Conservation (phyloP, 2,329 filamentous ascomycete genomes). For the Graphium sp. region DNA sequence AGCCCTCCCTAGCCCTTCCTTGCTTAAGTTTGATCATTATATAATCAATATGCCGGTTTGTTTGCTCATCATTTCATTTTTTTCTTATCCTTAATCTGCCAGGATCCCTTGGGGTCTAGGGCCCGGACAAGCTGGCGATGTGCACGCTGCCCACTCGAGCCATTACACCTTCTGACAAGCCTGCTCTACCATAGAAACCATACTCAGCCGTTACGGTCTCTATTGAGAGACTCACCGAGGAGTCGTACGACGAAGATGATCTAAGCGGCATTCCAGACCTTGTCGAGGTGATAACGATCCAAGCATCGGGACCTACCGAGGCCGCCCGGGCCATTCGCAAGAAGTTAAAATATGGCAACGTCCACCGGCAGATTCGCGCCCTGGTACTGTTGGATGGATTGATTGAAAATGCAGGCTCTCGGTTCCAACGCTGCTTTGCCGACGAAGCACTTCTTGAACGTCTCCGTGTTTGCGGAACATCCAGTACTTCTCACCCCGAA, state of each 20-base stretch:
- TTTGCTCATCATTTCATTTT: no score
- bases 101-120: no score
- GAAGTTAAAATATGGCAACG: conserved; percentile 94
- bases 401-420: conserved; percentile 81
- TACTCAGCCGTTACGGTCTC: conserved; percentile 89
- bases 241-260: conserved; percentile 82
- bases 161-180: conserved; percentile 4
- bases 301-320: conserved; percentile 72
- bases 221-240: conserved; percentile 78
- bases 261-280: conserved; percentile 83
- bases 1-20: no score
- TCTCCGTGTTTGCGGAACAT: conserved; percentile 72
- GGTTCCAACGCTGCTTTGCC: conserved; percentile 74
- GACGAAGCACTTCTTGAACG: conserved; percentile 88
- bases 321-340: conserved; percentile 86
- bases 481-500: conserved; percentile 65
- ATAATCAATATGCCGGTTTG: no score
- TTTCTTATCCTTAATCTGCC: no score
- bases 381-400: conserved; percentile 81
- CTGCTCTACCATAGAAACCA: conserved; percentile 41
- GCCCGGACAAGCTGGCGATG: no score
- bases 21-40: no score
- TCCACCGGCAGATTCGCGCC: conserved; percentile 82
- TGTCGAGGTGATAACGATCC: conserved; percentile 83
- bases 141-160: no score